Conservation (phyloP, 371 early-diverging fungal genomes). For the Rhizopus microsporus region DNA sequence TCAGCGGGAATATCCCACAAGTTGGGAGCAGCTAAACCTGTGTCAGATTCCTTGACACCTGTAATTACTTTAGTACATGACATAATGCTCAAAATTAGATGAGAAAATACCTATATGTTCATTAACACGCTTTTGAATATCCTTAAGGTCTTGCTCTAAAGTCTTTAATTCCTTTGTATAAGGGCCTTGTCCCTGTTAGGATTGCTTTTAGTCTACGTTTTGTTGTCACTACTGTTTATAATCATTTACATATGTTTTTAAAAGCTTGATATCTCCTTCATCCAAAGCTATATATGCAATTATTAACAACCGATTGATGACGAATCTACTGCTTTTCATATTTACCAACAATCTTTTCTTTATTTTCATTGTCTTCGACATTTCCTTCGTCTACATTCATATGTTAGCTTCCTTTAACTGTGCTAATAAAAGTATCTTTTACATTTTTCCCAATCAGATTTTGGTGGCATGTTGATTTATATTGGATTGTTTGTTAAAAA, state of each 20-base stretch:
- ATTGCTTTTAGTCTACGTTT: not conserved
- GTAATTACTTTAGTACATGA: not conserved
- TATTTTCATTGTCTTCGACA: conserved; percentile 71
- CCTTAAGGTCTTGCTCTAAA: conserved; percentile 92
- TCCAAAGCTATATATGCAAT: conserved; percentile 70
- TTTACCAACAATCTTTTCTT: conserved; percentile 90
- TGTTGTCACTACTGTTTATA: not conserved
- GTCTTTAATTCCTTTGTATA: conserved; percentile 92
- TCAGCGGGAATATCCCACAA: conserved; percentile 99
- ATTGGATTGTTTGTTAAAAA: not conserved
- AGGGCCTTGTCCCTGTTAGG: conserved; percentile 91
- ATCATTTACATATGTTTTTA: conserved; percentile 85
- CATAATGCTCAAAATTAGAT: not conserved
- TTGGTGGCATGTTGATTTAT: conserved; percentile 23
- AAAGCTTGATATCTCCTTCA: conserved; percentile 95
- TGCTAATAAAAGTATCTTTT: conserved; percentile 19
- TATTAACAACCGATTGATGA: too few species aligned
- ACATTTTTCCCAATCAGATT: conserved; percentile 95
- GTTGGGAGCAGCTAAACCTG: conserved; percentile 99
- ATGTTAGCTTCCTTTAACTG: too few species aligned
- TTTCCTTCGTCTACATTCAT: conserved; percentile 72
- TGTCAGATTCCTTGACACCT: conserved; percentile 99
- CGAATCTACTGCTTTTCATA: too few species aligned
- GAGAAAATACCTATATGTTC: conserved; percentile 84
- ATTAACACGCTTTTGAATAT: conserved; percentile 94